These are phyloP conservation scores for Aureobasidium sp. DNA, from an alignment of 2,329 filamentous ascomycete species.

Conservation along the genomic window DNA sequence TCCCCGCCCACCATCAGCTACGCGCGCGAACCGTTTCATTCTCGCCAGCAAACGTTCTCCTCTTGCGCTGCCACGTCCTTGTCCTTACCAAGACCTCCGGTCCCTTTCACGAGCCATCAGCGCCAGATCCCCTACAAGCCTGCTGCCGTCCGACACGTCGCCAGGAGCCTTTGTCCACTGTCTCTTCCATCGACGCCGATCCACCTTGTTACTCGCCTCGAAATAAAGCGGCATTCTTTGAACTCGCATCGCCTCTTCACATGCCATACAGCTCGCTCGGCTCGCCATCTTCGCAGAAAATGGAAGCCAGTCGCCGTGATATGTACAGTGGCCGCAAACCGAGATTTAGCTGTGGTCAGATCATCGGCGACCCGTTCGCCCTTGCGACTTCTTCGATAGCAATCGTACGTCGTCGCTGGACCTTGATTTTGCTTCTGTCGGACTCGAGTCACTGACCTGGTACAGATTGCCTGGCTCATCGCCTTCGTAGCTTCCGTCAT, in stretches of 20 bases:
- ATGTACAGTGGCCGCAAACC: conserved; percentile 38
- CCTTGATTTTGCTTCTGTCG: not conserved
- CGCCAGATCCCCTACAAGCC: not conserved
- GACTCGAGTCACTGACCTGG: not conserved
- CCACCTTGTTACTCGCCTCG: not conserved
- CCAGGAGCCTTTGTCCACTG: not conserved
- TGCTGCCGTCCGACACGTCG: not conserved
- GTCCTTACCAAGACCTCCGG: not conserved
- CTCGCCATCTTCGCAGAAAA: conserved; percentile 70
- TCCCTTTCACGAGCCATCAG: not conserved
- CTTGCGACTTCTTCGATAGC: conserved; percentile 89
- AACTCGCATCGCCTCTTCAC: not conserved
- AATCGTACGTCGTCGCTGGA: conserved; percentile 53
- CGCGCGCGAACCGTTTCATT: conserved; percentile 7
- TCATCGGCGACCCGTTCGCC: conserved; percentile 92
- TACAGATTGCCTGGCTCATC: conserved; percentile 87
- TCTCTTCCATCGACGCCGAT: not conserved
- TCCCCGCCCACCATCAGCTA: conserved; percentile 12
- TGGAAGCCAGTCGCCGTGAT: conserved; percentile 51
- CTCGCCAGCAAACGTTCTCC: conserved; percentile 8
- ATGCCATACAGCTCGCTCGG: conserved; percentile 56
- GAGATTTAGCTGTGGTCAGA: conserved; percentile 70
- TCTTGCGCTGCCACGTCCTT: conserved; percentile 3
- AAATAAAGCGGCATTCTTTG: not conserved
- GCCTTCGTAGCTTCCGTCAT: conserved; percentile 81